phyloP scores from a whole-genome alignment of 2,329 filamentous ascomycete genomes.

The Thelonectria discophora region DNA sequence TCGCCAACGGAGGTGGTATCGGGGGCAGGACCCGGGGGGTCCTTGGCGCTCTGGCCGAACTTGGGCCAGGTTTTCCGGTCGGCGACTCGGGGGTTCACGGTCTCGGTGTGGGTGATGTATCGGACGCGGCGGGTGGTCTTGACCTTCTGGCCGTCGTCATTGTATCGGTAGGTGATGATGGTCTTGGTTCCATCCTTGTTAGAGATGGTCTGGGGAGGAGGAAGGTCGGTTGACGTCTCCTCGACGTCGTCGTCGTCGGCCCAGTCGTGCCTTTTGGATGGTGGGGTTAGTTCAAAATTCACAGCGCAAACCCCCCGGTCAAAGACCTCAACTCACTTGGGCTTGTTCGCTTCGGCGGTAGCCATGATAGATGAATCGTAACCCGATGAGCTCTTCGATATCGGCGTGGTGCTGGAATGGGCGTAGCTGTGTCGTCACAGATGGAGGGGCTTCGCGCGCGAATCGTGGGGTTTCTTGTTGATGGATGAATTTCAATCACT shows the following conservation, averaged over 20 bases:
- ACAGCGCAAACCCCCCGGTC: conserved; percentile 30
- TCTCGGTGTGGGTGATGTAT: conserved; percentile 88
- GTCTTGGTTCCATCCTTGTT: conserved; percentile 99
- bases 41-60: conserved; percentile 90
- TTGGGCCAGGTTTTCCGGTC: conserved; percentile 94
- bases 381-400: conserved; percentile 26
- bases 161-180: conserved; percentile 86
- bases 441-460: conserved; percentile 38
- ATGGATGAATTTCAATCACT: conserved; percentile 50
- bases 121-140: conserved; percentile 97
- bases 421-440: conserved; percentile 36
- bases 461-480: conserved; percentile 52
- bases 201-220: conserved; percentile 85
- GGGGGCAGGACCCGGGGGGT: conserved; percentile 80
- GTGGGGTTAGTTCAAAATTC: conserved; percentile 49
- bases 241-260: conserved; percentile 95
- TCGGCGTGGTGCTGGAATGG: conserved; percentile 27
- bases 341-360: conserved; percentile 51
- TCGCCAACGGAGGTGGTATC: conserved; percentile 95
- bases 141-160: conserved; percentile 94
- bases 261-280: conserved; percentile 74
- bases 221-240: conserved; percentile 74
- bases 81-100: conserved; percentile 95
- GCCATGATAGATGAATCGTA: conserved; percentile 48
- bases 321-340: conserved; percentile 48